Percentiles rank a stretch among this genome's conserved stretches.
Evolutionary conservation across 148 eudicot genomes (phyloP).

Genomic region (Vaccinium vitisidaea): DNA sequence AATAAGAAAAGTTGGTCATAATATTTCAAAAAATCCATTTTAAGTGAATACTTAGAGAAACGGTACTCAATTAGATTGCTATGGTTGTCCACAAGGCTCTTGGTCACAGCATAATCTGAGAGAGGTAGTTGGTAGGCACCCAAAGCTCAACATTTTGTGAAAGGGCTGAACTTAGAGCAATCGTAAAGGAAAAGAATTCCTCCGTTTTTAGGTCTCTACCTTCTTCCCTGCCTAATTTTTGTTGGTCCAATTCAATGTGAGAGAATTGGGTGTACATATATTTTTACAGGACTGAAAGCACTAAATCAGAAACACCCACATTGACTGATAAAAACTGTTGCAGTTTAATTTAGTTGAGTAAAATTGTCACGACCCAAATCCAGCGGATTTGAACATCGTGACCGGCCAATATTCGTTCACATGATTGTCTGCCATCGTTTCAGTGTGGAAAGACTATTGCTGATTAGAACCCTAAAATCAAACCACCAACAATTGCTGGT

Average conservation of each 20-base stretch:
- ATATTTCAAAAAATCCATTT: no score
- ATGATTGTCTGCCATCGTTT: not conserved
- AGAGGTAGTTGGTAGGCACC: not conserved
- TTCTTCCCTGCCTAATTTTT: not conserved
- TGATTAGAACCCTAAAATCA: not conserved
- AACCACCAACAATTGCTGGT: not conserved
- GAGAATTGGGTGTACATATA: not conserved
- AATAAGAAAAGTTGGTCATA: no score
- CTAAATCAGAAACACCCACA: not conserved
- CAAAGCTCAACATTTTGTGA: not conserved
- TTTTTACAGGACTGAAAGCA: not conserved
- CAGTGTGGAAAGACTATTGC: not conserved
- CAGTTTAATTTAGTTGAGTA: not conserved
- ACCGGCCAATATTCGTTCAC: not conserved
- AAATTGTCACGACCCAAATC: not conserved
- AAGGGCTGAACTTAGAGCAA: not conserved
- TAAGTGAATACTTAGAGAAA: no score
- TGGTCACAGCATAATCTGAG: not conserved
- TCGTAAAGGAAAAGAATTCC: not conserved
- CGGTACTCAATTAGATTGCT: not conserved
- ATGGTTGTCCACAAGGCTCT: not conserved
- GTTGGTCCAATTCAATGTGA: not conserved
- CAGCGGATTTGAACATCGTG: no score
- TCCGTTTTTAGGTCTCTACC: not conserved
- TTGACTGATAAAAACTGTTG: not conserved